Conservation (phyloP, 176 grass and related monocot species). For the Juncus inflexus region DNA sequence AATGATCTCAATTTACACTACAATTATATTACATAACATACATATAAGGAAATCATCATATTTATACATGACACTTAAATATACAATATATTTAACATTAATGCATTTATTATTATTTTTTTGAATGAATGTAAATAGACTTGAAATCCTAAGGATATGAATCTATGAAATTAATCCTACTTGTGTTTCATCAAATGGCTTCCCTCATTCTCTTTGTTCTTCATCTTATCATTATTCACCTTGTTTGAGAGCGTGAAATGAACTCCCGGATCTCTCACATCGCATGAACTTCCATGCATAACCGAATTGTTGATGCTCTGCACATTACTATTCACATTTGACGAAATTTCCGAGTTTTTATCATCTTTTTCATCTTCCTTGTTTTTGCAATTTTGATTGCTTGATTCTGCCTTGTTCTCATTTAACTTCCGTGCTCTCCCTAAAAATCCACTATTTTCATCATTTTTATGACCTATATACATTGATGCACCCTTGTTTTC, state of each 20-base stretch:
- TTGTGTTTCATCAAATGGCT: neutral
- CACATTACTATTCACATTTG: slow-evolving; percentile 68
- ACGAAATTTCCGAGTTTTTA: slow-evolving; percentile 9
- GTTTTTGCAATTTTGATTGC: neutral
- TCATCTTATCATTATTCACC: slow-evolving; percentile 25
- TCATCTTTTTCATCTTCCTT: slow-evolving; percentile 3
- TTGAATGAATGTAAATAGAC: no score
- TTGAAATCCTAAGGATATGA: no score
- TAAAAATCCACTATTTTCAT: neutral
- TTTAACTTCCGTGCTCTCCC: slow-evolving; percentile 10
- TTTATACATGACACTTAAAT: neutral
- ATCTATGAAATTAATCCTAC: no score
- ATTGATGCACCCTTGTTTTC: slow-evolving; percentile 77
- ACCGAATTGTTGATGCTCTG: slow-evolving; percentile 84
- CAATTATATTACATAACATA: no score
- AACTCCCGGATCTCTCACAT: slow-evolving; percentile 41
- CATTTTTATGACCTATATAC: slow-evolving; percentile 31
- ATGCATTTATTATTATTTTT: neutral
- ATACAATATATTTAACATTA: no score
- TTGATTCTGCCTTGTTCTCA: slow-evolving; percentile 2
- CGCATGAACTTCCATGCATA: slow-evolving; percentile 48
- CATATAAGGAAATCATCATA: no score
- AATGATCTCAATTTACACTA: neutral
- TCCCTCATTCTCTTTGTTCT: slow-evolving; percentile 8
- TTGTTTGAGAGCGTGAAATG: slow-evolving; percentile 40